Percentiles rank a stretch among this genome's conserved stretches.
phyloP scores from a whole-genome alignment of 139 green algal species.

The Chlamydomonas schloesseri region DNA sequence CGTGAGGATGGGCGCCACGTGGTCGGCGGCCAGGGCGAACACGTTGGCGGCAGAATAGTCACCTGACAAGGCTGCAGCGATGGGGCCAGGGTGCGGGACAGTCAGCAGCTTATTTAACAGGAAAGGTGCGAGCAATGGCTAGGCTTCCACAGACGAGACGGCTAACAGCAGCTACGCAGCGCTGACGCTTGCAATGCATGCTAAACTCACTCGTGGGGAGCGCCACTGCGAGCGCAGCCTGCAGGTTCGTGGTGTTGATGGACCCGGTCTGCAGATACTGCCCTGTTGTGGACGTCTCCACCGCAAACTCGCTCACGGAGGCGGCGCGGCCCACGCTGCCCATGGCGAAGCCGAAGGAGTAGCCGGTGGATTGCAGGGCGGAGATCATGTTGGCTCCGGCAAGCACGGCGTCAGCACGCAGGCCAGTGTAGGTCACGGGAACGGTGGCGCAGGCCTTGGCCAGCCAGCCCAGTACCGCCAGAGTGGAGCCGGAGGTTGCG shows the following conservation, averaged over 20 bases:
- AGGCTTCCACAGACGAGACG: no score
- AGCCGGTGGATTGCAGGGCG: background rate
- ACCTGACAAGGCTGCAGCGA: conserved; percentile 15
- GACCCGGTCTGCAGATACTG: background rate
- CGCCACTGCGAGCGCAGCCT: background rate
- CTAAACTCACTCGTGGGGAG: conserved; percentile 20
- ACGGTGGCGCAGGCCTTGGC: background rate
- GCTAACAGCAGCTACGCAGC: no score
- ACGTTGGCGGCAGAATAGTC: conserved; percentile 26
- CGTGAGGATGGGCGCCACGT: conserved; percentile 5
- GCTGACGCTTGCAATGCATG: no score
- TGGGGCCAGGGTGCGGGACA: background rate
- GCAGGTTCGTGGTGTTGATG: conserved; percentile 13
- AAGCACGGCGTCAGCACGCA: conserved; percentile 6
- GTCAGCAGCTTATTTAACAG: no score
- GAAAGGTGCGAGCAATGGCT: no score
- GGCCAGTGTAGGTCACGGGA: background rate
- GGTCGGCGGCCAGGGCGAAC: conserved; percentile 12
- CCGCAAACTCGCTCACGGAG: conserved; percentile 10
- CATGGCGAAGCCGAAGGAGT: background rate
- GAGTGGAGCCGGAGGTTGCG: background rate
- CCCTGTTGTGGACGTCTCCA: background rate
- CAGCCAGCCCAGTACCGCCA: background rate
- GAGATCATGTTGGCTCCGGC: background rate
- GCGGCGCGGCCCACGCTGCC: background rate